Conservation (phyloP, 768 basidiomycete genomes). For the Suillus americanus region DNA sequence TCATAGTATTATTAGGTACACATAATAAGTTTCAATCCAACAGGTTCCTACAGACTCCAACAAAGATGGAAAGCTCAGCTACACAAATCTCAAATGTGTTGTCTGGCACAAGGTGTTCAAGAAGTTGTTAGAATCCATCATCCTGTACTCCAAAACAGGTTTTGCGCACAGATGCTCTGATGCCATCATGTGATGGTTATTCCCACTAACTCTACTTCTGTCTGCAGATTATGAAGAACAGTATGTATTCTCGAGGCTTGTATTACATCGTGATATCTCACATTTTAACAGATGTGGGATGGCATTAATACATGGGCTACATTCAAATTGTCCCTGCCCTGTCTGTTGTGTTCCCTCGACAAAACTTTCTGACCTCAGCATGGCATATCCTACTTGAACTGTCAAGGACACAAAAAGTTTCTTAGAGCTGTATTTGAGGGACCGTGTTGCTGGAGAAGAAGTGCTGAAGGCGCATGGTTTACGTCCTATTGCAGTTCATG, state of each 20-base stretch:
- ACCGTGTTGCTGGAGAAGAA: constrained; percentile 15
- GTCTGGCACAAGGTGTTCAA: constrained; percentile 24
- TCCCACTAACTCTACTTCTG: constrained; percentile 21
- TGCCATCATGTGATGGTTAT: constrained; percentile 20
- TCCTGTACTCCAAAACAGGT: constrained; percentile 10
- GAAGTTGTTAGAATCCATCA: constrained; percentile 12
- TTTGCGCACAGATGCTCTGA: constrained; percentile 26
- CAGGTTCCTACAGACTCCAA: background rate
- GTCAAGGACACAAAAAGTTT: background rate
- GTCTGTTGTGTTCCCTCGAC: constrained; percentile 34
- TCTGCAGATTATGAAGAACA: constrained; percentile 22
- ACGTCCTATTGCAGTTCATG: constrained; percentile 7
- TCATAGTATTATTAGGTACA: too few species aligned
- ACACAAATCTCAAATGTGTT: constrained; percentile 16
- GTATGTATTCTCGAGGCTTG: too few species aligned
- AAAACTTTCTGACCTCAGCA: constrained; percentile 20
- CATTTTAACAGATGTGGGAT: constrained; percentile 15
- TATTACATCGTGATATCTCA: too few species aligned
- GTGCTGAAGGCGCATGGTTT: constrained; percentile 14
- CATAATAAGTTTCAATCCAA: too few species aligned
- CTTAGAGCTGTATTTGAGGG: background rate
- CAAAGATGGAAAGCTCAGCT: constrained; percentile 11
- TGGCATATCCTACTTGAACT: constrained; percentile 4
- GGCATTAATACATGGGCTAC: constrained; percentile 31
- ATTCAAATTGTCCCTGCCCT: constrained; percentile 33